These are phyloP conservation scores for Cutaneotrichosporon cavernicola DNA, from an alignment of 1,284 basidiomycete genomes.

Conservation along the genomic window DNA sequence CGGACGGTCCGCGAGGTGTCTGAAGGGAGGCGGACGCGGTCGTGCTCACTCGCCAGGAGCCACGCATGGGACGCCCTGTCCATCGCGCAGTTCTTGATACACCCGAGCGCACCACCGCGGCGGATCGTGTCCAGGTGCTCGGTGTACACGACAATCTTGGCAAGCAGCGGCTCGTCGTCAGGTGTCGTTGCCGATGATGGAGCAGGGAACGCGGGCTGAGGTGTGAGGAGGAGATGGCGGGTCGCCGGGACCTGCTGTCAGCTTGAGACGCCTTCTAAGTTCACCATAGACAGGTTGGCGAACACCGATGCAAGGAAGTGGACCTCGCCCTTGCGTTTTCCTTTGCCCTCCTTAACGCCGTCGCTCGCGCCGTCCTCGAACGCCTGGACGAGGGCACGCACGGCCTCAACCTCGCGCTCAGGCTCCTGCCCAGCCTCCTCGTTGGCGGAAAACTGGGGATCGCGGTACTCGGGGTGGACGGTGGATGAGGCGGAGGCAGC, in stretches of 20 bases:
- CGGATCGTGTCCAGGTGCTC: constrained; percentile 83
- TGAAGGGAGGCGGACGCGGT: constrained; percentile 49
- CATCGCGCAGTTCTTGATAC: constrained; percentile 64
- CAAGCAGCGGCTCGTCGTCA: constrained; percentile 69
- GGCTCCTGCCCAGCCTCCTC: constrained; percentile 60
- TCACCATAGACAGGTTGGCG: constrained; percentile 78
- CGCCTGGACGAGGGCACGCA: constrained; percentile 78
- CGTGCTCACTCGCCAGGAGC: constrained; percentile 49
- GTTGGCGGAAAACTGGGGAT: constrained; percentile 58
- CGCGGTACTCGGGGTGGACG: constrained; percentile 50
- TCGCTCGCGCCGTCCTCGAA: constrained; percentile 72
- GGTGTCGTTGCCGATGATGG: constrained; percentile 33
- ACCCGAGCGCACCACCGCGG: constrained; percentile 77
- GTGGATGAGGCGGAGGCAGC: constrained; percentile 69
- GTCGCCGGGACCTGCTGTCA: constrained; percentile 43
- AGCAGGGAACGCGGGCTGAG: constrained; percentile 48
- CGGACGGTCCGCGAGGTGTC: constrained; percentile 58
- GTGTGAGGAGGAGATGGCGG: constrained; percentile 42
- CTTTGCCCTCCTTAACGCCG: constrained; percentile 56
- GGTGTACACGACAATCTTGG: constrained; percentile 79
- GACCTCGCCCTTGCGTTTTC: constrained; percentile 66
- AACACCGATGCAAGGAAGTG: constrained; percentile 90
- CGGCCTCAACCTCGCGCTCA: constrained; percentile 61
- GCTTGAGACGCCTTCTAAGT: constrained; percentile 34
- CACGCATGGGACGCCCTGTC: constrained; percentile 49